These are phyloP conservation scores for Yamadazyma takamatsuzukensis DNA, from an alignment of 805 yeast genomes.

Conservation along the genomic window DNA sequence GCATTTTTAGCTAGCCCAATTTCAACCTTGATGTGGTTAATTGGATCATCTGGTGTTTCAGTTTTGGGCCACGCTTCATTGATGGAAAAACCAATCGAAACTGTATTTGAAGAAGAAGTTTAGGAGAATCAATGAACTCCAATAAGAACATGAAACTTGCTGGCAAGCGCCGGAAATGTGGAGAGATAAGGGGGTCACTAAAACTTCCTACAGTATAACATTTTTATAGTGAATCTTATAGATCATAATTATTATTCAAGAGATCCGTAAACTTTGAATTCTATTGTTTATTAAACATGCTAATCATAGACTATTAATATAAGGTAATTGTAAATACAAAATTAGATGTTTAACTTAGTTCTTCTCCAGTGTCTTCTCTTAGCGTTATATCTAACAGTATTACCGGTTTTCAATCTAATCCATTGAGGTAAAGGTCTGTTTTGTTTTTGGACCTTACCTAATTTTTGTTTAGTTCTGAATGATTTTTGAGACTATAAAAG, in stretches of 20 bases:
- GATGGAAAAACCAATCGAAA: conserved; percentile 93
- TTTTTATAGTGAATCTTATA: no score
- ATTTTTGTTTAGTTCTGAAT: conserved; percentile 95
- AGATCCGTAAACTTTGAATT: no score
- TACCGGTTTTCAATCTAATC: conserved; percentile 97
- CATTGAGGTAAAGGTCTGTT: conserved; percentile 99
- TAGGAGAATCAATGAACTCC: no score
- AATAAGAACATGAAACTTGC: no score
- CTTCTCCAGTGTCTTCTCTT: conserved; percentile 99
- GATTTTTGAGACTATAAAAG: conserved; percentile 77
- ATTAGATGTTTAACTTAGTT: conserved; percentile 95
- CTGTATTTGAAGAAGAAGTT: conserved; percentile 83
- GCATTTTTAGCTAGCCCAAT: conserved; percentile 88
- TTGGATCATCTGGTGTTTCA: conserved; percentile 76
- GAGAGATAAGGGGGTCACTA: no score
- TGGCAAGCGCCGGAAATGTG: no score
- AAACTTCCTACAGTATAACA: no score
- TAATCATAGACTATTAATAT: conserved; percentile 7
- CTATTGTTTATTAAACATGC: conserved; percentile 5
- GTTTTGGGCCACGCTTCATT: conserved; percentile 85
- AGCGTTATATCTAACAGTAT: conserved; percentile 98
- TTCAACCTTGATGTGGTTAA: conserved; percentile 86
- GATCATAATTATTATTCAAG: no score
- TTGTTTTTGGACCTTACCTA: conserved; percentile 98
- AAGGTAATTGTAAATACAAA: neutral